Conservation (phyloP, 176 grass and related monocot species). For the Bothriochloa decipiens region DNA sequence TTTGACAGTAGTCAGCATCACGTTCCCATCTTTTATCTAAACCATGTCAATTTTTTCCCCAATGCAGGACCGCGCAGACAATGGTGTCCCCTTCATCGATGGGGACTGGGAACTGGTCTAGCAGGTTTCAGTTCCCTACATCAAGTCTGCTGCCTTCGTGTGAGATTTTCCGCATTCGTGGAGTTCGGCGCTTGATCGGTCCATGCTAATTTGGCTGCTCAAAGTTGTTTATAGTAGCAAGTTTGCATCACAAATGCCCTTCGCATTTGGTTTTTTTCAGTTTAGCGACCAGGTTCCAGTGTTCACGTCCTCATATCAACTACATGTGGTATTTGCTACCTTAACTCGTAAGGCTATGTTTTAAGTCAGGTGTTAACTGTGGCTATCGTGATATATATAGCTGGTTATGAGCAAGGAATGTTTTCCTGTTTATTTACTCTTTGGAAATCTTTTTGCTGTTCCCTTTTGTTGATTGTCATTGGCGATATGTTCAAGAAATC, state of each 20-base stretch:
- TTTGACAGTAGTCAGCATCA: neutral
- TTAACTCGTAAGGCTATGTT: constrained; percentile 44
- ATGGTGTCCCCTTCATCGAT: constrained; percentile 36
- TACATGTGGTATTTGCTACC: constrained; percentile 39
- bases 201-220: constrained; percentile 34
- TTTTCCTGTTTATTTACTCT: neutral
- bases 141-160: constrained; percentile 19
- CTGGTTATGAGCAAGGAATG: constrained; percentile 43
- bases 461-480: neutral
- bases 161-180: constrained; percentile 41
- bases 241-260: constrained; percentile 45
- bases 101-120: constrained; percentile 60
- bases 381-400: constrained; percentile 56
- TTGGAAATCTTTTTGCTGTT: neutral
- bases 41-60: neutral
- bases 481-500: neutral
- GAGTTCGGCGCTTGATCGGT: constrained; percentile 39
- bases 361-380: constrained; percentile 47
- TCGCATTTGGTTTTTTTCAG: constrained; percentile 49
- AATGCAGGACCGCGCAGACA: constrained; percentile 39
- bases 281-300: constrained; percentile 36
- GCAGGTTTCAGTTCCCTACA: constrained; percentile 12
- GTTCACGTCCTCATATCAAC: constrained; percentile 39
- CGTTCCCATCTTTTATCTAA: neutral
- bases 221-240: constrained; percentile 54